Evolutionary conservation across 345 rosid species (phyloP).

Genomic region (Hibiscus trionum): DNA sequence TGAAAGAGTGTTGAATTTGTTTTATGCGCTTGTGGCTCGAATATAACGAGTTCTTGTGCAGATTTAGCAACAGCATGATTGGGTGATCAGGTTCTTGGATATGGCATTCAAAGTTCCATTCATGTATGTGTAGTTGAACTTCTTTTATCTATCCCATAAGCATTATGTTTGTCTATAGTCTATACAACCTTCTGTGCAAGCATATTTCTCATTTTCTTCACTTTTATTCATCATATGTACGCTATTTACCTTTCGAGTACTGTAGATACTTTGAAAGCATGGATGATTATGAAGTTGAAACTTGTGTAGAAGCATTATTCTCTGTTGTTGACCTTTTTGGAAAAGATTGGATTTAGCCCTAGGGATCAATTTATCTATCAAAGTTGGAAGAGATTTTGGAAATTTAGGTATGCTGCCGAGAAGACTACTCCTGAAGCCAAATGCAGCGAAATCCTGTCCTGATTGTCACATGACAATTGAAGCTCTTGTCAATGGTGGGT

Average conservation of each 20-base stretch:
- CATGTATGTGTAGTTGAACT: background rate
- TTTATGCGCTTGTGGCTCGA: conserved; percentile 34
- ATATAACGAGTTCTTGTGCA: conserved; percentile 42
- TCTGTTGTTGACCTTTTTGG: conserved; percentile 39
- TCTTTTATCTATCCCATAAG: background rate
- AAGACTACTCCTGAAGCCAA: conserved; percentile 7
- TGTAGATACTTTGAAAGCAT: conserved; percentile 29
- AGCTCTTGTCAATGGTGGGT: conserved; percentile 10
- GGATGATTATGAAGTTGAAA: conserved; percentile 22
- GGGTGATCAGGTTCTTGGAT: conserved; percentile 41
- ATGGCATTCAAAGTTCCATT: conserved; percentile 27
- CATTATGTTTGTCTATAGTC: background rate
- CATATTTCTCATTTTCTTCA: background rate
- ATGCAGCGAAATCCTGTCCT: conserved; percentile 7
- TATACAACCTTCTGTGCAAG: background rate
- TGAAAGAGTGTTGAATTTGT: conserved; percentile 34
- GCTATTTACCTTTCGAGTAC: background rate
- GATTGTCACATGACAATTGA: conserved; percentile 10
- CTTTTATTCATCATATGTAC: background rate
- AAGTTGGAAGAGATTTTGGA: conserved; percentile 20
- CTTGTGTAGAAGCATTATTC: conserved; percentile 30
- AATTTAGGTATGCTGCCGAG: conserved; percentile 12
- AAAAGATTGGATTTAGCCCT: conserved; percentile 28
- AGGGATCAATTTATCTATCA: conserved; percentile 19
- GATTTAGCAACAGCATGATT: conserved; percentile 31